Evolutionary conservation across 164 flowering plant species (phyloP), one percentile per base, ranked within the genome.

Genomic region (Cinnamomum chago): DNA sequence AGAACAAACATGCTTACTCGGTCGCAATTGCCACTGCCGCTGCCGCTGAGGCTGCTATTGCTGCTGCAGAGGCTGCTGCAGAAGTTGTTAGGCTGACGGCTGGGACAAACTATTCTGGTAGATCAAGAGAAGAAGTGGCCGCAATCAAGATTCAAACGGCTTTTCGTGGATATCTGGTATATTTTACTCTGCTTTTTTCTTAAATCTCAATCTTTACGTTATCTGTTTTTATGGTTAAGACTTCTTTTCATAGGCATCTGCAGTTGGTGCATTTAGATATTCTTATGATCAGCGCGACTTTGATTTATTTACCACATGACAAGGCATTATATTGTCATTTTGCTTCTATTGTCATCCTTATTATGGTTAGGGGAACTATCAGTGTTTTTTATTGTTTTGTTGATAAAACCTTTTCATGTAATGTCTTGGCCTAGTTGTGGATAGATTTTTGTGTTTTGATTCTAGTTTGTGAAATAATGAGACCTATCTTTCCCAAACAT

Each of bases 31-130:
- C 97, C 76, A 86, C 95, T 62, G 91, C 97, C 5, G 90, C 78
- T 40, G 99, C 93, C 13, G 98, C 94, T 6, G 92, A 88, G 81
- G 94, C 93, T 9, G 97, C 95, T 14, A 91, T 87, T 72, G 93
- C 94, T 6, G 90, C 95, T 22, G 93, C 92, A 62, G 92, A 90
- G 79, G 93, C 93, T 9, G 91, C 96, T 40, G 92, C 93, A 0
- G 90, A 90, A 79, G 95, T 90, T 30, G 92, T 87, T 58, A 83
- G 92, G 12, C 87, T 86, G 65, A 83, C 90, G 13, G 25, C 86
- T 5, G 76, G 64, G 1, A n/a, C 87, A 6, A 83, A 76, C 30
- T 87, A 67, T 74, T 65, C 86, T 1, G 97, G 95, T 17, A 92
- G 88, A 84, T 83, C 94, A 6, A 78, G 77, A 76, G 97, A 92